phyloP scores from a whole-genome alignment of 1,139 yeast genomes.

The Candida pseudoviswanathii region DNA sequence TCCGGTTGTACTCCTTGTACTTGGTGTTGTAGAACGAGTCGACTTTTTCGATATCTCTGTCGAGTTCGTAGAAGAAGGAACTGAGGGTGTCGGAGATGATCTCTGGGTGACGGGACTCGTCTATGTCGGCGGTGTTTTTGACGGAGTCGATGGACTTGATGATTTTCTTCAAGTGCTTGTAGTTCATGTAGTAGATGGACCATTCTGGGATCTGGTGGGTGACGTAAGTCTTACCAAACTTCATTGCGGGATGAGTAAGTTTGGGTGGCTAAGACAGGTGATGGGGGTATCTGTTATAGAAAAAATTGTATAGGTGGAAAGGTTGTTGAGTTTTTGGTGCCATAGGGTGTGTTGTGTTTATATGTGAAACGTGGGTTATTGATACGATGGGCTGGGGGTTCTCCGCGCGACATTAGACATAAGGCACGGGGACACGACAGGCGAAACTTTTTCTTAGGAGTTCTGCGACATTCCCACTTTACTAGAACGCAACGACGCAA shows the following conservation, averaged over 20 bases:
- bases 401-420: not conserved
- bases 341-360: not conserved
- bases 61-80: constrained; percentile 76
- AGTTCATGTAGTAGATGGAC: constrained; percentile 79
- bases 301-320: too few species aligned
- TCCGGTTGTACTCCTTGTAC: constrained; percentile 69
- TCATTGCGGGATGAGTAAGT: constrained; percentile 45
- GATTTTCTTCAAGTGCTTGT: constrained; percentile 79
- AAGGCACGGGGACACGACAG: too few species aligned
- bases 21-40: constrained; percentile 77
- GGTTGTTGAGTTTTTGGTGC: not conserved
- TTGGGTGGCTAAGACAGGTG: not conserved
- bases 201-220: constrained; percentile 95
- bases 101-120: constrained; percentile 22
- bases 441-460: not conserved
- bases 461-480: not conserved
- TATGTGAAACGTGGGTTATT: not conserved
- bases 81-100: constrained; percentile 44
- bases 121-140: constrained; percentile 35
- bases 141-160: constrained; percentile 56
- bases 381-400: not conserved
- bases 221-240: constrained; percentile 79
- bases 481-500: not conserved
- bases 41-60: constrained; percentile 79
- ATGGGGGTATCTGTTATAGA: too few species aligned